Conservation (phyloP, 345 rosid genomes). For the Sapria himalayana region DNA sequence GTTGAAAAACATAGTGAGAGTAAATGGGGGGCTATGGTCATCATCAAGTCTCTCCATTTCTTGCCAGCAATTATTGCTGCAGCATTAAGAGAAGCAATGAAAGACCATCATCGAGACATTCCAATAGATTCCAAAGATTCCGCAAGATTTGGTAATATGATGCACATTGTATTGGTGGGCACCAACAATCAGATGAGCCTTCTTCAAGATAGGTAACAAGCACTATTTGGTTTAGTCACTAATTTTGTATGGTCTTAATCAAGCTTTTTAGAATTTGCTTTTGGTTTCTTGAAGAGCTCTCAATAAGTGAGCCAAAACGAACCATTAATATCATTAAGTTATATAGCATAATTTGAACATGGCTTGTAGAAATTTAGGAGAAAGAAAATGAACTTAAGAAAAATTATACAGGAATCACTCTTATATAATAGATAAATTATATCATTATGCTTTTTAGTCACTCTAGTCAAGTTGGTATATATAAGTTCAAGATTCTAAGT, state of each 20-base stretch:
- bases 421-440: too few relatives aligned
- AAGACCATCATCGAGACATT: constrained; percentile 24
- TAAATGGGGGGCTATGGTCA: constrained; percentile 99
- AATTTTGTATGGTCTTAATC: neutral
- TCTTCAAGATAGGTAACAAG: constrained; percentile 87
- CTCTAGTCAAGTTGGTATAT: too few relatives aligned
- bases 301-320: too few relatives aligned
- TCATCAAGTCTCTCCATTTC: constrained; percentile 78
- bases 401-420: too few relatives aligned
- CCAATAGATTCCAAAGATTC: constrained; percentile 20
- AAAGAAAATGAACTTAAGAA: too few relatives aligned
- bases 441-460: too few relatives aligned
- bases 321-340: too few relatives aligned
- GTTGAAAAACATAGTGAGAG: constrained; percentile 57
- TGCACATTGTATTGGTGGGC: constrained; percentile 91
- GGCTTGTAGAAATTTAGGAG: too few relatives aligned
- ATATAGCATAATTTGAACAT: too few relatives aligned
- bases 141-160: constrained; percentile 61
- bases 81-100: constrained; percentile 58
- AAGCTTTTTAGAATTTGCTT: too few relatives aligned
- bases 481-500: too few relatives aligned
- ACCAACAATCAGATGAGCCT: constrained; percentile 96
- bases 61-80: constrained; percentile 56
- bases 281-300: too few relatives aligned
- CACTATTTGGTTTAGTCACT: neutral